Evolutionary conservation across 495 filamentous ascomycete genomes (phyloP).

Genomic region (Tuber brumale): DNA sequence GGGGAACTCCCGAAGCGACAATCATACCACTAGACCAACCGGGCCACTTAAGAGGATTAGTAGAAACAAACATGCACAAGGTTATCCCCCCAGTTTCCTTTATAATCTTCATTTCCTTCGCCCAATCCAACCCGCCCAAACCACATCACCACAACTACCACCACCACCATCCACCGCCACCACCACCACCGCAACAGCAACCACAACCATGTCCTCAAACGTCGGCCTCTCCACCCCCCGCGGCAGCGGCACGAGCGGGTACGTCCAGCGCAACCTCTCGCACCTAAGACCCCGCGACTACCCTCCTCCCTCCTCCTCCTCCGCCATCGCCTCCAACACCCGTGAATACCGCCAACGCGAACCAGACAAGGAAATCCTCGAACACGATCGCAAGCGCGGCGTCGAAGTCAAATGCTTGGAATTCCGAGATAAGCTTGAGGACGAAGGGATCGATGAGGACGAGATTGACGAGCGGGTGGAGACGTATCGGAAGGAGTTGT

Average conservation of each 20-base stretch:
- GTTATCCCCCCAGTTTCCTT: neutral
- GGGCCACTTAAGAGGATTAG: neutral
- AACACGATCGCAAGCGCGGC: slow-evolving; percentile 82
- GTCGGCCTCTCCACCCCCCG: slow-evolving; percentile 94
- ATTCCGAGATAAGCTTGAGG: slow-evolving; percentile 79
- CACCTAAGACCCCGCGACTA: slow-evolving; percentile 78
- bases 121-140: slow-evolving; percentile 4
- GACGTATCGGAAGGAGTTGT: slow-evolving; percentile 57
- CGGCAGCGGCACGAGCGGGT: slow-evolving; percentile 91
- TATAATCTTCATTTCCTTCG: neutral
- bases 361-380: slow-evolving; percentile 84
- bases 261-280: slow-evolving; percentile 91
- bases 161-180: too few species aligned
- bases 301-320: slow-evolving; percentile 55
- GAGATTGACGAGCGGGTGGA: slow-evolving; percentile 66
- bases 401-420: slow-evolving; percentile 91
- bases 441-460: slow-evolving; percentile 76
- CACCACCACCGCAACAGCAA: slow-evolving; percentile 10
- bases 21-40: slow-evolving; percentile 36
- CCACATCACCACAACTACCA: neutral
- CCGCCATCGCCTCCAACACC: slow-evolving; percentile 43
- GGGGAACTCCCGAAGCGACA: slow-evolving; percentile 34
- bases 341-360: slow-evolving; percentile 61
- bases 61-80: neutral
- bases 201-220: slow-evolving; percentile 78